Evolutionary conservation across 1,284 basidiomycete species (phyloP).

Genomic region (Trichosporon faecale): DNA sequence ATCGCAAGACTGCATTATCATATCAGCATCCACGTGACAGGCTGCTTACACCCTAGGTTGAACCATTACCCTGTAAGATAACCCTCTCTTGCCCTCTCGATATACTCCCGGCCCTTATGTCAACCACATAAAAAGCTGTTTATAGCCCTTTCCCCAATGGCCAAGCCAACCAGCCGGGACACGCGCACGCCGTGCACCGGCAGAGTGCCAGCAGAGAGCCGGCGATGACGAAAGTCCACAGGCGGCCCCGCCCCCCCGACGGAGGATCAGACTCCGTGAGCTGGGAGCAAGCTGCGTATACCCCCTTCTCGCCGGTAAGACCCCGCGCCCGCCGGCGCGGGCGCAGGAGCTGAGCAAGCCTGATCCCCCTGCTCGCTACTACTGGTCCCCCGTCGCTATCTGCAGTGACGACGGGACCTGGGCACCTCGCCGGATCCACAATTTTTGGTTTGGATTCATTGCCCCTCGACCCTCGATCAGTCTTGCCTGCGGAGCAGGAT

Average conservation of each 20-base stretch:
- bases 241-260: neutral
- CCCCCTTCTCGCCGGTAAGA: neutral
- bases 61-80: neutral
- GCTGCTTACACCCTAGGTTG: neutral
- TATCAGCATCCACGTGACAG: neutral
- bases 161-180: neutral
- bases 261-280: neutral
- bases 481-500: neutral
- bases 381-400: neutral
- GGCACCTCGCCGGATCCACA: neutral
- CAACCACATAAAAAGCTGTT: neutral
- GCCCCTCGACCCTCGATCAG: neutral
- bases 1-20: neutral
- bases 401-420: neutral
- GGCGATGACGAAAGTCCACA: neutral
- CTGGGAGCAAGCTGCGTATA: neutral
- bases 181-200: too few relatives aligned
- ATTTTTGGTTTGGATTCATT: neutral
- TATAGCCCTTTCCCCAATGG: neutral
- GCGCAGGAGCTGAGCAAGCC: too few relatives aligned
- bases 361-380: neutral
- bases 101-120: too few relatives aligned
- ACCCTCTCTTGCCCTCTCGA: neutral
- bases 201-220: too few relatives aligned
- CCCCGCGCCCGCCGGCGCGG: too few relatives aligned